phyloP scores from a whole-genome alignment of 1,139 yeast genomes.

The Blastobotrys illinoisensis region DNA sequence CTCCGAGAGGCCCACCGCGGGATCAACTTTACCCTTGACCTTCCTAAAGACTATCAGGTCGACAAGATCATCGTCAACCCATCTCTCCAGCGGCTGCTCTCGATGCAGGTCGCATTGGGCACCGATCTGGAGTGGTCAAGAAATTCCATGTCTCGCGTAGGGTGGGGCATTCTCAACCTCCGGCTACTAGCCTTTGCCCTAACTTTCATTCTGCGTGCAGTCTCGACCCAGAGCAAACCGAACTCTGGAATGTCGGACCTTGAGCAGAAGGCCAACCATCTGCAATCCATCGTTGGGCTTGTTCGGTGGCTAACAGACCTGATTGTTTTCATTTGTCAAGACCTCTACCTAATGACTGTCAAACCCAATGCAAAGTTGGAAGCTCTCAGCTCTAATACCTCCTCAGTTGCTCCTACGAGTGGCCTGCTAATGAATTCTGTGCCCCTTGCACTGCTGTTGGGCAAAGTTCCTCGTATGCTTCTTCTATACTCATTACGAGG shows the following conservation, averaged over 20 bases:
- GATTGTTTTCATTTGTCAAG: constrained; percentile 61
- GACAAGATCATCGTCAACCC: constrained; percentile 70
- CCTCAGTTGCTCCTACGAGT: background rate
- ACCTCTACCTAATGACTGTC: constrained; percentile 38
- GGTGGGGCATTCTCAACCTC: constrained; percentile 64
- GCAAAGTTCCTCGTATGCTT: constrained; percentile 67
- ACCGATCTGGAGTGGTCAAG: constrained; percentile 44
- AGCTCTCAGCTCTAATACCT: background rate
- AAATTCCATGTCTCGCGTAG: constrained; percentile 50
- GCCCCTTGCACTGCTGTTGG: constrained; percentile 37
- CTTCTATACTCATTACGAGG: constrained; percentile 66
- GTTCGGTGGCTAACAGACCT: constrained; percentile 78
- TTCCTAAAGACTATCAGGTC: constrained; percentile 56
- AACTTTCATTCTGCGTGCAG: constrained; percentile 57
- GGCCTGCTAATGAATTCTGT: constrained; percentile 19
- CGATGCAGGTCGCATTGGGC: constrained; percentile 60
- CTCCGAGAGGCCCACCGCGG: constrained; percentile 64
- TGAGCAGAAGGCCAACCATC: constrained; percentile 49
- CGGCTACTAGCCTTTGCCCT: constrained; percentile 69
- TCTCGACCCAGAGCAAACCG: constrained; percentile 21
- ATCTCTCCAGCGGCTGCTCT: constrained; percentile 59
- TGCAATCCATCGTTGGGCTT: constrained; percentile 61
- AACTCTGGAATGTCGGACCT: constrained; percentile 37
- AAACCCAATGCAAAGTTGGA: constrained; percentile 9
- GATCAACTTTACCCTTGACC: constrained; percentile 62